Conservation (phyloP, 139 green algal genomes). For the Prasinococcaceae sp. region DNA sequence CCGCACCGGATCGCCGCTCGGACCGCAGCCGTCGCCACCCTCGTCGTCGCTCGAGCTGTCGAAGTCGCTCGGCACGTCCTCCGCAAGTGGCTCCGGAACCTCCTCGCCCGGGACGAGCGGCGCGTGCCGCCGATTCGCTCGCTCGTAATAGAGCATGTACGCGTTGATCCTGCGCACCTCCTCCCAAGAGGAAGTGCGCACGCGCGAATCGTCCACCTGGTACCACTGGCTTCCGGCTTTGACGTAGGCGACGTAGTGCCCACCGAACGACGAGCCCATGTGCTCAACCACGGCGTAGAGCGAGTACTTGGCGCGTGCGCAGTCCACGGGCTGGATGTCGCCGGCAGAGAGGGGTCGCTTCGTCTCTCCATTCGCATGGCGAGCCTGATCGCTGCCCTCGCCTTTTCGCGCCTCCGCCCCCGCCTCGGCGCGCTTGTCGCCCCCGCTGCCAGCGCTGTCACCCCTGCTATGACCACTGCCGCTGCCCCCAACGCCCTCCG, state of each 20-base stretch:
- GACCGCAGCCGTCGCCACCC: no score
- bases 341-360: background rate
- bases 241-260: slow-evolving; percentile 27
- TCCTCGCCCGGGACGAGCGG: background rate
- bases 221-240: slow-evolving; percentile 8
- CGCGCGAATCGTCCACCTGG: slow-evolving; percentile 16
- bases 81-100: no score
- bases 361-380: background rate
- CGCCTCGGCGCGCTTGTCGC: background rate
- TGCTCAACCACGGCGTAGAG: slow-evolving; percentile 25
- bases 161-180: slow-evolving; percentile 16
- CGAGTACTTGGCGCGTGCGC: no score
- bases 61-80: no score
- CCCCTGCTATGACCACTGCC: background rate
- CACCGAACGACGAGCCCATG: slow-evolving; percentile 18
- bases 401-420: background rate
- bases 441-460: background rate
- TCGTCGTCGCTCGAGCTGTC: no score
- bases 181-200: background rate
- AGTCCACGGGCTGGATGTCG: no score
- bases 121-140: background rate
- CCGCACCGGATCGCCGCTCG: no score
- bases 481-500: background rate
- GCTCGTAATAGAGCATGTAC: slow-evolving; percentile 28
- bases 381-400: background rate